These are phyloP conservation scores for Suhomyces maxii DNA, from an alignment of 1,139 yeast species.

Conservation along the genomic window DNA sequence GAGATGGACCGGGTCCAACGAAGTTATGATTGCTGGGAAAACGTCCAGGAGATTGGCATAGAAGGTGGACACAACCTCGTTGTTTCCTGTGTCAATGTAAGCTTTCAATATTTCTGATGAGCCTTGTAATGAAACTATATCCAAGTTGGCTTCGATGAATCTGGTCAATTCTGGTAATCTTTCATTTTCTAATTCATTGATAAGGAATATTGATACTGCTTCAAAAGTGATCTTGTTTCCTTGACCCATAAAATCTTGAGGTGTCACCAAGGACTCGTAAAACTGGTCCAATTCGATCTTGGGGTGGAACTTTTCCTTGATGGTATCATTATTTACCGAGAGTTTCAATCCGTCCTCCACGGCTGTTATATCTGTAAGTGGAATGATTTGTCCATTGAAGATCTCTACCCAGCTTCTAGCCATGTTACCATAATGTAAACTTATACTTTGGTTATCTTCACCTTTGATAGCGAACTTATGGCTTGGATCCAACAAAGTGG, in stretches of 20 bases:
- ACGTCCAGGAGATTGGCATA: slow-evolving; percentile 1
- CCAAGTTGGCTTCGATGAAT: slow-evolving; percentile 19
- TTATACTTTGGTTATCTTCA: slow-evolving; percentile 13
- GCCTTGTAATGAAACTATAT: slow-evolving; percentile 21
- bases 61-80: slow-evolving; percentile 6
- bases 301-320: not conserved
- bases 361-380: slow-evolving; percentile 17
- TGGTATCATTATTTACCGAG: slow-evolving; percentile 3
- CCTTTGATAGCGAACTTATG: slow-evolving; percentile 26
- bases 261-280: slow-evolving; percentile 18
- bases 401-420: slow-evolving; percentile 32
- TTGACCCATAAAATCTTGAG: slow-evolving; percentile 8
- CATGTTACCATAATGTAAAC: slow-evolving; percentile 31
- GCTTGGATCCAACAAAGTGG: slow-evolving; percentile 24
- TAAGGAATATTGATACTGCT: slow-evolving; percentile 21
- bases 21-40: slow-evolving; percentile 1
- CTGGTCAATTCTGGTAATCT: slow-evolving; percentile 16
- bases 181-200: slow-evolving; percentile 13
- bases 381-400: slow-evolving; percentile 24
- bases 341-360: slow-evolving; percentile 2
- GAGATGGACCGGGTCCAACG: slow-evolving; percentile 22
- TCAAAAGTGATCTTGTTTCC: slow-evolving; percentile 23
- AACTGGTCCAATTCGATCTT: slow-evolving; percentile 14
- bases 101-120: slow-evolving; percentile 9
- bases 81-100: not conserved